Evolutionary conservation across 2,329 filamentous ascomycete genomes (phyloP), one percentile per base, ranked within the genome.

Genomic region (Cordyceps javanica): DNA sequence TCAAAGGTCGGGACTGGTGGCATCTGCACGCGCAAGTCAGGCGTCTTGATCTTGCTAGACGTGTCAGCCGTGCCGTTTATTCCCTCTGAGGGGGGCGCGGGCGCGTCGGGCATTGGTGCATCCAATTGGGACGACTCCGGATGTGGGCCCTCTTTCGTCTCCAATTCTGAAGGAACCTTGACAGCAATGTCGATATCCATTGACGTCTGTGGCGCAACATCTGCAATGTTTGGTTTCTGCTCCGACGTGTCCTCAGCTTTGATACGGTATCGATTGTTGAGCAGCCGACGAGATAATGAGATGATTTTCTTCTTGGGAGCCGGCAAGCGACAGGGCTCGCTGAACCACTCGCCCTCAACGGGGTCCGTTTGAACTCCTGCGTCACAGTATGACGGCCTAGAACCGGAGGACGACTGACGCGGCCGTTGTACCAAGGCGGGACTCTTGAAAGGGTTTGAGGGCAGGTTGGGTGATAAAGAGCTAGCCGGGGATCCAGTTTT

Each of bases 1-100:
- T 75, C 74, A 32, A 85, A 82, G 0, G 72, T 66, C 0, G 82
- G 80, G 1, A 81, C 73, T 2, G 82, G 78, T 8, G 84, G 82
- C 68, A 85, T 70, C 56, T 85, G 81, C 7, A 86, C 79, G 13
- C 75, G 74, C 4, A 82, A 62, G 53, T 82, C 77, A 0, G 75
- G 73, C 2, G 75, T 72, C 57, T 70, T 79, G 39, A 62, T 69
- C 62, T 72, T 78, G n/a, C 46, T 45, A 2, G 50, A 50, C 5
- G 44, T 58, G 3, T 39, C 54, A 16, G 60, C 34, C 62, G 62
- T 16, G 59, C 66, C 57, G 50, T 65, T 62, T 23, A 26, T 36
- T 19, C 51, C 60, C 14, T 49, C 42, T 13, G 23, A 25, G 11
- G 21, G 56, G 6, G 25, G 25, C 8, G 14, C n/a, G 9, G 54